phyloP scores from a whole-genome alignment of 176 grass and related monocot species.

The Zoysia pacifica region DNA sequence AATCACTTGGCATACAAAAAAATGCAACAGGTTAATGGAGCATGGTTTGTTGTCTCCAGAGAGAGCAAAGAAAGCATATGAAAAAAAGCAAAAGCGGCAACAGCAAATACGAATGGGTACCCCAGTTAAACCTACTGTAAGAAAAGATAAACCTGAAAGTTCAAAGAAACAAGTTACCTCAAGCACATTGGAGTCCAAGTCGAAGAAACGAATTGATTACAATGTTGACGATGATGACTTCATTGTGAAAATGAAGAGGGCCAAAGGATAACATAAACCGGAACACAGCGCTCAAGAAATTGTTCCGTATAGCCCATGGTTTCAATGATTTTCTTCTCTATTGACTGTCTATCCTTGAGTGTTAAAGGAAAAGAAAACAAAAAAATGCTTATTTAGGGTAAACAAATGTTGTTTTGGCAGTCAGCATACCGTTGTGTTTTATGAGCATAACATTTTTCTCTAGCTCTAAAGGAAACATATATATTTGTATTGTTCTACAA shows the following conservation, averaged over 20 bases:
- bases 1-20: not conserved
- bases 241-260: constrained; percentile 66
- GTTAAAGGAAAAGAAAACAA: not conserved
- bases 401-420: constrained; percentile 3
- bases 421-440: not conserved
- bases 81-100: constrained; percentile 73
- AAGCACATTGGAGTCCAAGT: constrained; percentile 55
- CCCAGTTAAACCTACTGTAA: constrained; percentile 48
- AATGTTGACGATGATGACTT: constrained; percentile 64
- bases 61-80: constrained; percentile 85
- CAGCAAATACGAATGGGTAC: constrained; percentile 59
- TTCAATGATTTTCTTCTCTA: not conserved
- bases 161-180: constrained; percentile 54
- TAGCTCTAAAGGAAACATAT: not conserved
- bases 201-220: constrained; percentile 74
- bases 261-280: constrained; percentile 38
- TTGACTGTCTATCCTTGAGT: not conserved
- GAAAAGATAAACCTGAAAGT: constrained; percentile 59
- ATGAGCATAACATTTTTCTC: not conserved
- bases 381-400: constrained; percentile 13
- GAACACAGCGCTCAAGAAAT: not conserved
- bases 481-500: not conserved
- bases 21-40: constrained; percentile 82
- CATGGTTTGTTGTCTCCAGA: constrained; percentile 85
- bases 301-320: not conserved